Evolutionary conservation across 2,329 filamentous ascomycete genomes (phyloP).

Genomic region (Dactylellina sp.): DNA sequence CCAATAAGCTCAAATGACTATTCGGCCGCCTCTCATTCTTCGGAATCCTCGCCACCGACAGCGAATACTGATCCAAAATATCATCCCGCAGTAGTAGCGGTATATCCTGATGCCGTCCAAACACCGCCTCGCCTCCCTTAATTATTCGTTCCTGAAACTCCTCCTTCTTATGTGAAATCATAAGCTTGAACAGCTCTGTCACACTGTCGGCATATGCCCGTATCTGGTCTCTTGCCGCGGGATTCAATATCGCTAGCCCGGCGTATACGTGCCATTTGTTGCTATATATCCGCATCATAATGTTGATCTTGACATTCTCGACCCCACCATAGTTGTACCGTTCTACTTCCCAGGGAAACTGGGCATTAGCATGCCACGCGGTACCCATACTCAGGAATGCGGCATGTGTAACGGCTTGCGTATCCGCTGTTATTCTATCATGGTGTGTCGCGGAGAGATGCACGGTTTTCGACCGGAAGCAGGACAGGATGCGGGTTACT

Average conservation of each 20-base stretch:
- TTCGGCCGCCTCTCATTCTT: conserved; percentile 78
- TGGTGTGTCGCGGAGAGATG: conserved; percentile 87
- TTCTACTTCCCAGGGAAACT: conserved; percentile 97
- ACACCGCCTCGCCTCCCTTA: conserved; percentile 80
- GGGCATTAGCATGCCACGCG: conserved; percentile 92
- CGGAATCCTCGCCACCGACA: conserved; percentile 73
- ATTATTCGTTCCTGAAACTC: conserved; percentile 82
- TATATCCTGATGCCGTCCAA: conserved; percentile 68
- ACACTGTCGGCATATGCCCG: conserved; percentile 92
- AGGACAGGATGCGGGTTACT: conserved; percentile 83
- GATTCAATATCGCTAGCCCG: conserved; percentile 95
- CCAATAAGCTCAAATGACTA: conserved; percentile 91
- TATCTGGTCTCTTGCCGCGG: conserved; percentile 90
- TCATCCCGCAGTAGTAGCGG: conserved; percentile 81
- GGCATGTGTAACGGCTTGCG: conserved; percentile 96
- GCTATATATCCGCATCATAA: conserved; percentile 94
- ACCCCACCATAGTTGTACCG: conserved; percentile 91
- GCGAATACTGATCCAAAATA: conserved; percentile 86
- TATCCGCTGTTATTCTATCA: conserved; percentile 97
- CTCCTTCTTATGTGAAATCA: conserved; percentile 84
- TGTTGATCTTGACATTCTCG: conserved; percentile 99
- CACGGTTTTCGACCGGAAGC: conserved; percentile 86
- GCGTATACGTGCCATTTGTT: conserved; percentile 99
- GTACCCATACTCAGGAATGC: conserved; percentile 98
- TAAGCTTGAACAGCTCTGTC: conserved; percentile 94